Evolutionary conservation across 306 rosid species (phyloP).

Genomic region (Quercus robur): DNA sequence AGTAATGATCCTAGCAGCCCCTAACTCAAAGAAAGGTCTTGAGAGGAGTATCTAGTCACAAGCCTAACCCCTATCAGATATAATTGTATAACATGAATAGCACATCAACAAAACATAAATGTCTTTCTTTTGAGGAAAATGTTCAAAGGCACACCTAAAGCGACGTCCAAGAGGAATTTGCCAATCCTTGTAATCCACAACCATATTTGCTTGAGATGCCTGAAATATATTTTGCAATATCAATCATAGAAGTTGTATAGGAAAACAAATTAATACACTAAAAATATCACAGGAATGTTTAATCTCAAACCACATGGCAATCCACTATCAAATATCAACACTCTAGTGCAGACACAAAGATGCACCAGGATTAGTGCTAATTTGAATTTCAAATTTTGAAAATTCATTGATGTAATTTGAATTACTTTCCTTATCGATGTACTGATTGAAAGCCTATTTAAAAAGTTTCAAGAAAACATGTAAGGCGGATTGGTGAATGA

Average conservation of each 20-base stretch:
- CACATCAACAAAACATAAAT: background rate
- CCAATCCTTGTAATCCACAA: constrained; percentile 96
- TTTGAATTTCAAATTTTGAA: too few relatives aligned
- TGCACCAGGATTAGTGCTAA: too few relatives aligned
- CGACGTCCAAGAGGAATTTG: constrained; percentile 98
- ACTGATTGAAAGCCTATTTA: too few relatives aligned
- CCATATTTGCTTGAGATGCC: constrained; percentile 74
- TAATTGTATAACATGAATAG: background rate
- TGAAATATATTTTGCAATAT: constrained; percentile 29
- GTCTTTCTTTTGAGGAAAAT: constrained; percentile 4
- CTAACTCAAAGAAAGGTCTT: background rate
- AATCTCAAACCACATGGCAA: background rate
- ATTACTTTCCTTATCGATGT: too few relatives aligned
- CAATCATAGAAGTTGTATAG: background rate
- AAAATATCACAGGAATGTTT: background rate
- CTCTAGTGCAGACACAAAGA: background rate
- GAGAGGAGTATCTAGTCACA: background rate
- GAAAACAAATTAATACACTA: background rate
- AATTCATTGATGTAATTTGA: too few relatives aligned
- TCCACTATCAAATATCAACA: background rate
- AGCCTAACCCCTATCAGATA: background rate
- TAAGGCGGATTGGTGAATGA: too few relatives aligned
- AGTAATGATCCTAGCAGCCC: too few relatives aligned
- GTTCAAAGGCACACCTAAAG: constrained; percentile 61
- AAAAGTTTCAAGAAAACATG: too few relatives aligned